Evolutionary conservation across 805 yeast genomes (phyloP), one percentile per base, ranked within the genome.

Genomic region (Kazachstania africana): DNA sequence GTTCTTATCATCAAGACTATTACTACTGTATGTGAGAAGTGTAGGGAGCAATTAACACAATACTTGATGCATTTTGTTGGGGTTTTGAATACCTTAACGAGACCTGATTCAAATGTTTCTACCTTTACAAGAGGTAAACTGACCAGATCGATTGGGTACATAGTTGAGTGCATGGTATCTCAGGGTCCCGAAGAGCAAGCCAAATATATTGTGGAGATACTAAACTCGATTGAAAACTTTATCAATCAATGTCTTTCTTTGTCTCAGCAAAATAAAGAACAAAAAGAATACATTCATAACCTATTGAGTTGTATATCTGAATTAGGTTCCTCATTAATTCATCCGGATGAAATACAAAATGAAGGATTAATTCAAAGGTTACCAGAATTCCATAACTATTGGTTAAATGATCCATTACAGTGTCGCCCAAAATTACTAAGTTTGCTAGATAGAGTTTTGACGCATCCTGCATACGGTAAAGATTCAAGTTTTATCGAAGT

Each of bases 251-350:
- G 39, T 14, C 23, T 37, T 20, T 28, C 25, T 15, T 22, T 26
- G 15, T 19, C 45, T 3, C 10, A 26, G 8, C 23, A 16, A 13
- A 19, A 26, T 5, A 32, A 45, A 8, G 37, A 48, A 19, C 59
- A 61, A 20, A 40, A 55, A 3, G 73, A 69, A 3, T 76, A 75
- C 39, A 44, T 69, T 1, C 47, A 64, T 3, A 75, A 85, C 16
- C 53, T 81, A 28, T 52, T 82, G 16, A 57, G 69, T 10, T 79
- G 84, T 45, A 51, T 84, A 0, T 65, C 66, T n/a, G 81, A 78
- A 32, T 59, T 83, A 3, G 91, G 84, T 0, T 77, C 75, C 34
- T 83, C 85, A 0, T 53, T 78, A 45, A 70, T 71, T 30, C 53
- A 68, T 2, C 76, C 82, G 0, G 73, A 75, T 16, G 57, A 60